These are phyloP conservation scores for Nigrospora osmanthi DNA, from an alignment of 2,329 filamentous ascomycete genomes.

Conservation along the genomic window DNA sequence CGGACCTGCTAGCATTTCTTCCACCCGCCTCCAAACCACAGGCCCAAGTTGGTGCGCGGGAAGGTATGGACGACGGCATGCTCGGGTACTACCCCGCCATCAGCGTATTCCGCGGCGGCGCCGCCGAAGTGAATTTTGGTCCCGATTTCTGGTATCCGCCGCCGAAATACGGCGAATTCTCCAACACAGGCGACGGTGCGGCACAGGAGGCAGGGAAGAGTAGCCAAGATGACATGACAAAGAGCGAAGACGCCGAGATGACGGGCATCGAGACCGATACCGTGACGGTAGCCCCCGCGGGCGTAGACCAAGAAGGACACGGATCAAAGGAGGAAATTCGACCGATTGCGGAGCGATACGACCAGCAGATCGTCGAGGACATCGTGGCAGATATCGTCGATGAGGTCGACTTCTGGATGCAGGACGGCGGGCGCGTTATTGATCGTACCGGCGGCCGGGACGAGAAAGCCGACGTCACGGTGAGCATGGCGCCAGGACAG, in stretches of 20 bases:
- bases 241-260: constrained; percentile 40
- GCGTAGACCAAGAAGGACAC: constrained; percentile 3
- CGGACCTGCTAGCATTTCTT: constrained; percentile 80
- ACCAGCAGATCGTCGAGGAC: constrained; percentile 92
- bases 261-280: constrained; percentile 27
- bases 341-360: constrained; percentile 70
- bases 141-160: constrained; percentile 89
- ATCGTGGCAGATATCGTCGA: constrained; percentile 89
- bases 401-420: constrained; percentile 83
- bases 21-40: constrained; percentile 78
- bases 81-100: constrained; percentile 93
- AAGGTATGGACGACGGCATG: constrained; percentile 89
- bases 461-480: constrained; percentile 32
- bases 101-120: constrained; percentile 84
- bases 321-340: constrained; percentile 30
- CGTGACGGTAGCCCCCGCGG: constrained; percentile 8
- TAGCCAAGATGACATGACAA: background rate
- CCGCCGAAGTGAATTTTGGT: constrained; percentile 90
- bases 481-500: constrained; percentile 33
- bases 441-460: constrained; percentile 34
- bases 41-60: constrained; percentile 65
- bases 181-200: constrained; percentile 5
- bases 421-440: constrained; percentile 50
- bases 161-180: constrained; percentile 34
- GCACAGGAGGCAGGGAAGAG: constrained; percentile 5